A percentile compares a stretch with the other conserved stretches of the same genome.
These are phyloP conservation scores for Fonsecaea erecta DNA, from an alignment of 2,329 filamentous ascomycete species.

Conservation along the genomic window DNA sequence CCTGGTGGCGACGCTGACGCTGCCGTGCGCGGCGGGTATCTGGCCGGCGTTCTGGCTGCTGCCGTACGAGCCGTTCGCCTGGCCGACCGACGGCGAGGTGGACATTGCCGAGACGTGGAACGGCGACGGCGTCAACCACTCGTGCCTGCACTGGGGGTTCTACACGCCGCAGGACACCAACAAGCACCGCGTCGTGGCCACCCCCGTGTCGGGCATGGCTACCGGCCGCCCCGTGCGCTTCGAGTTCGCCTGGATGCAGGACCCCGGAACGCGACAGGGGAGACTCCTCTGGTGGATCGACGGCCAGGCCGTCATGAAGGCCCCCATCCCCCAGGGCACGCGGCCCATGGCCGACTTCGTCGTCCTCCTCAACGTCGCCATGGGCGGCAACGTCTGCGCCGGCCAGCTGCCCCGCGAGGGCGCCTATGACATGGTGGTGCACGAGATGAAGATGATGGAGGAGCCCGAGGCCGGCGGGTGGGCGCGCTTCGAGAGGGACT, in stretches of 20 bases:
- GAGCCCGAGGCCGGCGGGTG: constrained; percentile 36
- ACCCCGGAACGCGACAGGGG: constrained; percentile 16
- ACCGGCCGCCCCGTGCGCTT: constrained; percentile 31
- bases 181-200: constrained; percentile 36
- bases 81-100: constrained; percentile 38
- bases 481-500: constrained; percentile 35
- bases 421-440: constrained; percentile 36
- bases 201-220: constrained; percentile 32
- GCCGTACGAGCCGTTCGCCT: constrained; percentile 36
- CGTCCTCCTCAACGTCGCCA: constrained; percentile 37
- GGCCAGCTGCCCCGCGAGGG: constrained; percentile 35
- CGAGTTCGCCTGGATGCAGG: constrained; percentile 37
- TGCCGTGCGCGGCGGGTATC: constrained; percentile 33
- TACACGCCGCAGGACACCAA: constrained; percentile 34
- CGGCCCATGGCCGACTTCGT: constrained; percentile 35
- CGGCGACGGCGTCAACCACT: constrained; percentile 34
- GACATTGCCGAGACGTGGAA: constrained; percentile 39
- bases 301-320: constrained; percentile 37
- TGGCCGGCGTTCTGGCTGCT: constrained; percentile 39
- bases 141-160: constrained; percentile 38
- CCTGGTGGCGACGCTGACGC: constrained; percentile 33
- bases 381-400: constrained; percentile 38
- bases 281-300: constrained; percentile 37
- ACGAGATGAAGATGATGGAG: constrained; percentile 33
- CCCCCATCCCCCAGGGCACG: constrained; percentile 31